Evolutionary conservation across 2,329 filamentous ascomycete genomes (phyloP), one percentile per base, ranked within the genome.

Genomic region (Colletotrichum liaoningense): DNA sequence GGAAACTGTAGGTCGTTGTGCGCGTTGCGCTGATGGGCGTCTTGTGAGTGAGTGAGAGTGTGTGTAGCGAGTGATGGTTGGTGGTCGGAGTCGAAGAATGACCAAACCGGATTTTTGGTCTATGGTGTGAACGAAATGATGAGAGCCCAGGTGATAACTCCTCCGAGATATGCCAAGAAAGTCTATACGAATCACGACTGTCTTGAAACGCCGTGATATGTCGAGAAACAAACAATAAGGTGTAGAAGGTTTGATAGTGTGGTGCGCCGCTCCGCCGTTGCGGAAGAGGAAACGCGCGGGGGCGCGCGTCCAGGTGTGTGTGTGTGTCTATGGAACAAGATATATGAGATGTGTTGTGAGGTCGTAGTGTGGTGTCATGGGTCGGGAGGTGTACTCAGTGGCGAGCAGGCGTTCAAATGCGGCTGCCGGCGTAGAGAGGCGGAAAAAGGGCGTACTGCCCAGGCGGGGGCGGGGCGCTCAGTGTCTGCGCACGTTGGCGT

Each of bases 391-490:
- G 42, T 49, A n/a, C 7, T n/a, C 19, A 49, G 19, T n/a, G 7
- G 42, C 42, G 42, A 49, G 42, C 42, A 49, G 19, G 11, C 42
- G 42, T 49, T 49, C 77, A 84, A 57, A 84, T 81, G 16, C 79
- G 78, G 64, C 82, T 80, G 28, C 80, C 79, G 26, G 76, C 79
- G 63, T 75, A 75, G 42, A 79, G 73, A 16, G 78, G 78, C 12
- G 86, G 86, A 74, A 87, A 88, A 16, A 86, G 79, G 52, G 84
- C 83, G 75, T 86, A 88, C 74, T 86, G 86, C 24, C 84, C 85
- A n/a, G 86, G 81, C 11, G 85, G 86, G 6, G 84, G 83, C 9
- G 84, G 80, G 33, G 82, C 81, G 79, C 83, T 84, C 38, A 86
- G 83, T 9, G 87, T 88, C 70, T 85, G 80, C 4, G 87, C 84